Base-by-base conservation (phyloP, 495 filamentous ascomycete species). In the Aspergillus carlsbadensis region DNA sequence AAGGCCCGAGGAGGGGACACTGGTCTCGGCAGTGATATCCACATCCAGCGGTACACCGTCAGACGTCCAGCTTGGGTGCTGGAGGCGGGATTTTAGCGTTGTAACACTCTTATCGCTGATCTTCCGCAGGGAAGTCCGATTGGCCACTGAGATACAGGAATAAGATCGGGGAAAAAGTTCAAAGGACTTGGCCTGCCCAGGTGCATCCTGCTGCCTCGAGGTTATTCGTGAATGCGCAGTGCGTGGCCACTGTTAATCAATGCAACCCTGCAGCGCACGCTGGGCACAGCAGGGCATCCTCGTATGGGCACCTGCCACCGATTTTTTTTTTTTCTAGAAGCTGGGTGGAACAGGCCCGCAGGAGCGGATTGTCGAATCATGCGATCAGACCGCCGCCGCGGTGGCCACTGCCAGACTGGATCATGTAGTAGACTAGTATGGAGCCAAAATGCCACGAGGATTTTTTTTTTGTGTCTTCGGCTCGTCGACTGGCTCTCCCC, bases 21-120 rank as follows among this genome's bases (percentile, higher is more conserved):
- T 17, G n/a, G 6, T 41, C 39, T 41, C 6, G 17, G 39, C 4
- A 17, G 14, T 22, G 18, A 11, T 24, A 22, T 43, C 41, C 41
- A 22, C 18, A 17, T 41, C 17, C 17, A 41, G n/a, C 39, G 17
- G 10, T 2, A 18, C 17, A 17, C 14, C 22, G 36, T 17, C 36
- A 14, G 15, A 17, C 15, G 11, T 14, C 36, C 36, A 39, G 5
- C 36, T 17, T 39, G 36, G 15, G 3, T 39, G 36, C 36, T 17
- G 13, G 13, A 17, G 13, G 13, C 36, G 15, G 36, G 11, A 39
- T 11, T 24, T 60, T 61, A 61, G 58, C 44, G 58, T 21, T 61
- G 54, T 47, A 61, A 61, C 55, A 47, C 37, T 62, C 55, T 62
- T 62, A 62, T 62, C 59, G 50, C 35, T 37, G 51, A 42, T 47